These are phyloP conservation scores for Tetrapisispora phaffii DNA, from an alignment of 805 yeast species.

Conservation along the genomic window DNA sequence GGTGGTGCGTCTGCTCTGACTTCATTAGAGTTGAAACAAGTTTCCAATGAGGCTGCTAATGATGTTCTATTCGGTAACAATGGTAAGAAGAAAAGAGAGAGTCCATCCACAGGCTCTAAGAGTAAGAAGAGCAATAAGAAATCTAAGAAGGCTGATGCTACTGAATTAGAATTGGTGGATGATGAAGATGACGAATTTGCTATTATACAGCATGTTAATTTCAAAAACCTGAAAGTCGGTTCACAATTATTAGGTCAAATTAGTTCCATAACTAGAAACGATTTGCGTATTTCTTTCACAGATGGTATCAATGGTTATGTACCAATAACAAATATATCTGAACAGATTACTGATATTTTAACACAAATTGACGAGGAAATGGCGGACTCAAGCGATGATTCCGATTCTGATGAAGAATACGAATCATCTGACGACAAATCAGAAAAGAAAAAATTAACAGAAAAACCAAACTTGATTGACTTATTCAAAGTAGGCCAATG, in stretches of 20 bases:
- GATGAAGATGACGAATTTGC: conserved; percentile 27
- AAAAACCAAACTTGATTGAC: conserved; percentile 46
- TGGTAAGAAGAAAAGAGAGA: conserved; percentile 9
- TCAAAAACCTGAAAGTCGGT: conserved; percentile 60
- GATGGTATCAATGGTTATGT: conserved; percentile 74
- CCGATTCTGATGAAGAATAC: conserved; percentile 24
- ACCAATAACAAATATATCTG: conserved; percentile 63
- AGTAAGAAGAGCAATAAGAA: conserved; percentile 29
- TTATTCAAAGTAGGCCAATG: conserved; percentile 71
- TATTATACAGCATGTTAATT: conserved; percentile 51
- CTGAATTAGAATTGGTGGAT: conserved; percentile 8
- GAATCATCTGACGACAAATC: conserved; percentile 24
- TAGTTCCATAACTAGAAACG: conserved; percentile 47
- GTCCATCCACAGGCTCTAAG: conserved; percentile 9
- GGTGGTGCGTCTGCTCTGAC: conserved; percentile 86
- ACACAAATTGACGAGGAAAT: conserved; percentile 47
- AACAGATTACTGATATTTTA: conserved; percentile 45
- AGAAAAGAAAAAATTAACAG: conserved; percentile 22
- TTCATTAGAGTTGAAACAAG: conserved; percentile 84
- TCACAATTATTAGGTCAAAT: conserved; percentile 72
- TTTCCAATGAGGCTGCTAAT: conserved; percentile 81
- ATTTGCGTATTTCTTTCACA: conserved; percentile 61
- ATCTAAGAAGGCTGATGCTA: conserved; percentile 32
- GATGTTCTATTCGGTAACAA: conserved; percentile 63
- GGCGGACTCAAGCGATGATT: conserved; percentile 30